A percentile compares a stretch with the other conserved stretches of the same genome.
phyloP scores from a whole-genome alignment of 148 eudicot species.

The Dysphania ambrosioides region DNA sequence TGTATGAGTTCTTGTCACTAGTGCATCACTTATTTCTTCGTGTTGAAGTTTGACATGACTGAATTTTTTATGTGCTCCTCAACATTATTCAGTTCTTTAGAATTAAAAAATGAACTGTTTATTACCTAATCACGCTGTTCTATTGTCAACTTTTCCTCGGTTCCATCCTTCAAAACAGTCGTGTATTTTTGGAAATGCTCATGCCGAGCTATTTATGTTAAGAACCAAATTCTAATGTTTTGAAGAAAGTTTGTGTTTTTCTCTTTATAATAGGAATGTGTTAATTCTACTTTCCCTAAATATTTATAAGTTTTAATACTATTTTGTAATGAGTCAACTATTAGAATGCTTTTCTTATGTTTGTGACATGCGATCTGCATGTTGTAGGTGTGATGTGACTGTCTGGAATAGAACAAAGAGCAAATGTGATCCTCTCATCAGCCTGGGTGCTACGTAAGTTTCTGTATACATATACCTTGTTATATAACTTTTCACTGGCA shows the following conservation, averaged over 20 bases:
- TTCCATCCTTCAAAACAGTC: neutral
- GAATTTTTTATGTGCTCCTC: neutral
- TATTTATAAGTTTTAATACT: neutral
- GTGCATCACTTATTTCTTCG: neutral
- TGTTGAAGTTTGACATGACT: neutral
- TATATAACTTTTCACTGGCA: neutral
- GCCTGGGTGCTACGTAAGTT: slow-evolving; percentile 91
- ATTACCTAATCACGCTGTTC: neutral
- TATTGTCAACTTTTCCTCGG: neutral
- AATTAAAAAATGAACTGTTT: neutral
- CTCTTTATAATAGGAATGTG: neutral
- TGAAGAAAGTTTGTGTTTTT: neutral
- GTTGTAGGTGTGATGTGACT: slow-evolving; percentile 71
- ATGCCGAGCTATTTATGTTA: neutral
- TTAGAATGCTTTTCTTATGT: neutral
- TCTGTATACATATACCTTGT: neutral
- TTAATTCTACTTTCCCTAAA: neutral
- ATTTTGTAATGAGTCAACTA: neutral
- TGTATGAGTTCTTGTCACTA: too few species aligned
- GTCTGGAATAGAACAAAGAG: slow-evolving; percentile 97
- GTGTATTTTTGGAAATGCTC: neutral
- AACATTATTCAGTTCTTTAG: neutral
- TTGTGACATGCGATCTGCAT: slow-evolving; percentile 6
- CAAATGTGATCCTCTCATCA: slow-evolving; percentile 92
- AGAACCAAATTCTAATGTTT: neutral